A percentile compares a stretch with the other conserved stretches of the same genome.
phyloP scores from a whole-genome alignment of 2,329 filamentous ascomycete species.

The Sclerotiophoma versabilis region DNA sequence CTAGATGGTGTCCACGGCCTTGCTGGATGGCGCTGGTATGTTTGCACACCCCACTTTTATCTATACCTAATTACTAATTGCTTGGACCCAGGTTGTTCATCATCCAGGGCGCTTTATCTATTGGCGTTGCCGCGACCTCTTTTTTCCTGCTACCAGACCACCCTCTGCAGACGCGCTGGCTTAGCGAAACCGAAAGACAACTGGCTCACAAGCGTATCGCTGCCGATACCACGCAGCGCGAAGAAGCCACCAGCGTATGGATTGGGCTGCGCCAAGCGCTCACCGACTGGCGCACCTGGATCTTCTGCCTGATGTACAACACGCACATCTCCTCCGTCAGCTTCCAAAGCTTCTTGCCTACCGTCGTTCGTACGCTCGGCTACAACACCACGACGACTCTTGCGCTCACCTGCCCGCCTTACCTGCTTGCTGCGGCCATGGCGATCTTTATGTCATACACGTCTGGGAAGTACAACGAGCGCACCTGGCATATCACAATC shows the following conservation, averaged over 20 bases:
- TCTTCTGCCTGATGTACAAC: conserved; percentile 44
- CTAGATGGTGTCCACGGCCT: conserved; percentile 36
- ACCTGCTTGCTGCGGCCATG: conserved; percentile 54
- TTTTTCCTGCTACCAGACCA: conserved; percentile 40
- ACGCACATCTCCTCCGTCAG: conserved; percentile 37
- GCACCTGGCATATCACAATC: conserved; percentile 59
- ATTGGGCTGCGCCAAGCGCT: conserved; percentile 39
- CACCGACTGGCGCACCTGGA: conserved; percentile 37
- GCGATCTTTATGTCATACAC: conserved; percentile 59
- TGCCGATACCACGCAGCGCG: conserved; percentile 58
- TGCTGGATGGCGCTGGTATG: conserved; percentile 49
- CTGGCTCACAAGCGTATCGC: conserved; percentile 46
- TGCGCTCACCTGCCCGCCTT: conserved; percentile 56
- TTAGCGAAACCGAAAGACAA: conserved; percentile 51
- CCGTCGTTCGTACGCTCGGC: conserved; percentile 47
- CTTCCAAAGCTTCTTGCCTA: conserved; percentile 44
- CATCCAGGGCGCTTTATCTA: conserved; percentile 36
- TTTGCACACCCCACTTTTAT: conserved; percentile 42
- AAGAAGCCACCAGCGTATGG: conserved; percentile 36
- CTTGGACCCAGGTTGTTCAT: conserved; percentile 2
- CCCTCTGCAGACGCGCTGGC: conserved; percentile 53
- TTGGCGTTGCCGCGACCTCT: conserved; percentile 32
- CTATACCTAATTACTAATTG: background rate
- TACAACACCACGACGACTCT: conserved; percentile 47
- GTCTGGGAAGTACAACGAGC: conserved; percentile 58